These are phyloP conservation scores for Vigna radiata DNA, from an alignment of 306 rosid species.

Conservation along the genomic window DNA sequence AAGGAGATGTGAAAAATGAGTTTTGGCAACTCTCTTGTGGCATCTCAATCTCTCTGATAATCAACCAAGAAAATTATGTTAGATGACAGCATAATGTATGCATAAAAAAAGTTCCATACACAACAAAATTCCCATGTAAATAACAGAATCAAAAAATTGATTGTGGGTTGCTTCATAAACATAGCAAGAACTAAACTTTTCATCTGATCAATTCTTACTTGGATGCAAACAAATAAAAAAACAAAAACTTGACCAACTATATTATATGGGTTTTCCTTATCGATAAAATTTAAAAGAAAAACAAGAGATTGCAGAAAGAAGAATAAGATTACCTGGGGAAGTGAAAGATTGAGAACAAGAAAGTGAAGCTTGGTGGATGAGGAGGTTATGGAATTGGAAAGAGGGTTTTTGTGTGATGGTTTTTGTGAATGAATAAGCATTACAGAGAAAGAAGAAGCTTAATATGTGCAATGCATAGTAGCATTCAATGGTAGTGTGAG, in stretches of 20 bases:
- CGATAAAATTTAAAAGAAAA: neutral
- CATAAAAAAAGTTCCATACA: neutral
- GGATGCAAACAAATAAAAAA: no score
- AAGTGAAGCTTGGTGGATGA: slow-evolving; percentile 37
- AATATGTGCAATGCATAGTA: slow-evolving; percentile 46
- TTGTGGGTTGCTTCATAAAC: neutral
- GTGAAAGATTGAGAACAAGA: slow-evolving; percentile 14
- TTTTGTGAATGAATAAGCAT: slow-evolving; percentile 50
- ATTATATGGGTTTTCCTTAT: no score
- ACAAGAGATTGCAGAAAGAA: neutral
- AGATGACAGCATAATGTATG: neutral
- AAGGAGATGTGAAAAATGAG: slow-evolving; percentile 68
- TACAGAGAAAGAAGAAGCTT: slow-evolving; percentile 43
- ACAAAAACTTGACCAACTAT: no score
- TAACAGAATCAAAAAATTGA: neutral
- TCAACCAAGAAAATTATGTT: neutral
- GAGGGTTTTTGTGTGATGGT: slow-evolving; percentile 40
- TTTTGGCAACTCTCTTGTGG: slow-evolving; percentile 68
- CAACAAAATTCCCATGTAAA: slow-evolving; percentile 11
- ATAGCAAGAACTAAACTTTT: neutral
- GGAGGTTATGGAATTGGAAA: slow-evolving; percentile 36
- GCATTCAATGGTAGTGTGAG: slow-evolving; percentile 33
- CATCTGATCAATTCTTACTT: no score
- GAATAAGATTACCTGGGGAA: slow-evolving; percentile 10
- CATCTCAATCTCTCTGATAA: slow-evolving; percentile 49